These are phyloP conservation scores for Apiospora sp. DNA, from an alignment of 2,329 filamentous ascomycete species.

Conservation along the genomic window DNA sequence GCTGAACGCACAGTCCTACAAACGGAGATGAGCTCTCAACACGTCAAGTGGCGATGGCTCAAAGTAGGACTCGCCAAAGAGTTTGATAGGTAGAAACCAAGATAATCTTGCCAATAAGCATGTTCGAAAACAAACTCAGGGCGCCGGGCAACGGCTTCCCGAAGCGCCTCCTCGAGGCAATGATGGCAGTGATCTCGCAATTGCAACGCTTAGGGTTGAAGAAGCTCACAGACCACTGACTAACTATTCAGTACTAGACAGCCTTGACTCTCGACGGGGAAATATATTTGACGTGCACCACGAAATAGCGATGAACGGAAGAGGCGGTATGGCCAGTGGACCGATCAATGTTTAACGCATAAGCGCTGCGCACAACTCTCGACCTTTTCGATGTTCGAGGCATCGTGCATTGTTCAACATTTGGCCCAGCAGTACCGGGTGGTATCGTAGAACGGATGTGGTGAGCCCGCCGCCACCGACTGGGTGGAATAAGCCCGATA, in stretches of 20 bases:
- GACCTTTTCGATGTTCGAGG: background rate
- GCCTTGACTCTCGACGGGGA: background rate
- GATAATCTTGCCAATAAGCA: background rate
- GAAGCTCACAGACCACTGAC: background rate
- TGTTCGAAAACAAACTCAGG: background rate
- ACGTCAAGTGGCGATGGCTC: constrained; percentile 16
- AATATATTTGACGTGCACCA: background rate
- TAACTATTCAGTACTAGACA: background rate
- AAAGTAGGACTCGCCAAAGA: background rate
- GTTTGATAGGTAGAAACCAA: background rate
- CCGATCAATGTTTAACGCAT: background rate
- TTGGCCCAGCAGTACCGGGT: background rate
- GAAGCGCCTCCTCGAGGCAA: background rate
- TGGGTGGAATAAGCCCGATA: background rate
- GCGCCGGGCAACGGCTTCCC: background rate
- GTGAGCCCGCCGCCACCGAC: background rate
- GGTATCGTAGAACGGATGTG: background rate
- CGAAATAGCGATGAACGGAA: background rate
- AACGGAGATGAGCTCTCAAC: constrained; percentile 14
- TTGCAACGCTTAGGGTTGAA: background rate
- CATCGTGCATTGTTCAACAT: background rate
- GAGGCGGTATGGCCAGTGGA: background rate
- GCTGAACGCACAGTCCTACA: constrained; percentile 3
- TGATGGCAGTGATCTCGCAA: background rate
- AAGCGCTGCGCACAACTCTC: background rate